Conservation (phyloP, 2,329 filamentous ascomycete genomes). For the Scorias spongiosa region DNA sequence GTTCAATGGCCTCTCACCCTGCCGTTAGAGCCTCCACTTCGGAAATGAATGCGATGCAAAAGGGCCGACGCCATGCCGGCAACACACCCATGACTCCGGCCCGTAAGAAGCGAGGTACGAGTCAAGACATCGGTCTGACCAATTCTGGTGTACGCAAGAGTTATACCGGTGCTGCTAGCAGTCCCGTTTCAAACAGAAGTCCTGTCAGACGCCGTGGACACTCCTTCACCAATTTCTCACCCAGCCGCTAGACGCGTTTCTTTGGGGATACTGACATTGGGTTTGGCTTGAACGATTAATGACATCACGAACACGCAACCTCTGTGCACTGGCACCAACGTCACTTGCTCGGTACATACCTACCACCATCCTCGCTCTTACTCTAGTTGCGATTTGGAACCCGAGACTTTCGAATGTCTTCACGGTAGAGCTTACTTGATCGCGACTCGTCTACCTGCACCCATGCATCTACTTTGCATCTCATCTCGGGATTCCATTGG, state of each 20-base stretch:
- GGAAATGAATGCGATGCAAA: conserved; percentile 46
- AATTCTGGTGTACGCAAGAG: conserved; percentile 16
- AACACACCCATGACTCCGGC: conserved; percentile 54
- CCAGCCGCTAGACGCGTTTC: neutral
- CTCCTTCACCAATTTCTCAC: neutral
- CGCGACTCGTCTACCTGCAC: too few relatives aligned
- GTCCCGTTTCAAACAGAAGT: conserved; percentile 5
- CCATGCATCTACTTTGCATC: too few relatives aligned
- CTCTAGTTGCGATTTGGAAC: too few relatives aligned
- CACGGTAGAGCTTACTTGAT: too few relatives aligned
- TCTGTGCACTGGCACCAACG: too few relatives aligned
- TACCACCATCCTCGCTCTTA: too few relatives aligned
- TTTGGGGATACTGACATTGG: too few relatives aligned
- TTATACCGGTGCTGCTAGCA: conserved; percentile 2
- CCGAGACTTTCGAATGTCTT: too few relatives aligned
- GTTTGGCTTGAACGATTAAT: too few relatives aligned
- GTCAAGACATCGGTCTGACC: conserved; percentile 12
- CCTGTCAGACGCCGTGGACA: neutral
- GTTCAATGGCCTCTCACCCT: conserved; percentile 42
- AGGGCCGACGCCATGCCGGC: conserved; percentile 49
- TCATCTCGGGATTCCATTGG: too few relatives aligned
- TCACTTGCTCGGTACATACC: too few relatives aligned
- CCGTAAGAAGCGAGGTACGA: conserved; percentile 30
- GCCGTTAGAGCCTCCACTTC: conserved; percentile 48
- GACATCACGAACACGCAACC: too few relatives aligned